These are phyloP conservation scores for Penicillium sp. DNA, from an alignment of 2,329 filamentous ascomycete species.

Conservation along the genomic window DNA sequence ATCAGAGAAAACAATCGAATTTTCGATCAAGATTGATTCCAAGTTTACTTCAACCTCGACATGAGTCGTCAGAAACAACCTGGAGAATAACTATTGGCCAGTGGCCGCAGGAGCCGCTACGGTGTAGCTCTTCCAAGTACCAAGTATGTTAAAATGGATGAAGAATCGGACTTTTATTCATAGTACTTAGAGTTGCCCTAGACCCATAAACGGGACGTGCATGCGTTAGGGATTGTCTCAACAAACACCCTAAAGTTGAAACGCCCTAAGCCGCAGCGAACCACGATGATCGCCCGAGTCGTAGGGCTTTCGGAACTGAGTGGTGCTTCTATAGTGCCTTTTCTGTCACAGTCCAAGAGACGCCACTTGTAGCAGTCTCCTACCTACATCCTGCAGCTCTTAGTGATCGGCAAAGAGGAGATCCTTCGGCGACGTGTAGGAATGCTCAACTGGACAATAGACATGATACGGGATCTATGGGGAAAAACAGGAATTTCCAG, in stretches of 20 bases:
- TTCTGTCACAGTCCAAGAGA: neutral
- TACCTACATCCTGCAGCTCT: neutral
- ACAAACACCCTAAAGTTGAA: slow-evolving; percentile 1
- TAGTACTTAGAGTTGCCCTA: neutral
- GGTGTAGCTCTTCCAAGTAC: no score
- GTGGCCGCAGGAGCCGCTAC: no score
- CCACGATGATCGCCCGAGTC: neutral
- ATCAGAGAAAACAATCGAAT: no score
- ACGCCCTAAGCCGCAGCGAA: neutral
- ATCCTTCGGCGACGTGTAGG: neutral
- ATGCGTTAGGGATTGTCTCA: slow-evolving; percentile 6
- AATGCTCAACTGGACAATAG: neutral
- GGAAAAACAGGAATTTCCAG: neutral
- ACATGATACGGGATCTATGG: neutral
- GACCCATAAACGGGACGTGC: neutral
- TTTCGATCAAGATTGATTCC: no score
- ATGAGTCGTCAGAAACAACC: no score
- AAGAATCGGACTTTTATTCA: no score
- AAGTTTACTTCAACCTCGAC: no score
- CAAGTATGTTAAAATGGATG: no score
- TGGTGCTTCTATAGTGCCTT: neutral
- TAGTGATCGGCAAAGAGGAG: neutral
- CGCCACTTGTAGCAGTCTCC: neutral
- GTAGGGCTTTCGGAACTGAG: neutral
- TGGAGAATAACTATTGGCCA: no score